A percentile compares a stretch with the other conserved stretches of the same genome.
phyloP scores from a whole-genome alignment of 2,329 filamentous ascomycete species.

The Pseudovirgaria hyperparasitica region DNA sequence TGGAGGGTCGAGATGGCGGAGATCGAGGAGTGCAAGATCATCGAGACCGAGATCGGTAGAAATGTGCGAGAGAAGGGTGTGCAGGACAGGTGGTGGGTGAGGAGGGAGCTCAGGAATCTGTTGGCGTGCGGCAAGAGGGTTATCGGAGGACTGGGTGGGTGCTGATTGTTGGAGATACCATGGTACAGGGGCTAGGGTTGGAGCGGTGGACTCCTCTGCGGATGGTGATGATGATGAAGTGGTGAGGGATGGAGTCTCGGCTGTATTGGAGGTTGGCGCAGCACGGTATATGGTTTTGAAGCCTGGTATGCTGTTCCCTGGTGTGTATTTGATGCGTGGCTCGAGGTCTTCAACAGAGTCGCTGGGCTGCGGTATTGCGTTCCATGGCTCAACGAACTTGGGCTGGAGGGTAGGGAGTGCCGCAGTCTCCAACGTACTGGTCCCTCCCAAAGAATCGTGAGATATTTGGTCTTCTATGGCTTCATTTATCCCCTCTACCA shows the following conservation, averaged over 20 bases:
- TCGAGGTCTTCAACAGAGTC: too few relatives aligned
- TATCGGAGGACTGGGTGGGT: conserved; percentile 17
- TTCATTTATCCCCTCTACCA: too few relatives aligned
- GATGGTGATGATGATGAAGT: conserved; percentile 1
- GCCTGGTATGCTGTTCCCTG: too few relatives aligned
- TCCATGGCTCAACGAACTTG: too few relatives aligned
- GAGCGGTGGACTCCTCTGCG: conserved; percentile 3
- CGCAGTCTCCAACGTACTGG: too few relatives aligned
- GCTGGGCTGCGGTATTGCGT: too few relatives aligned
- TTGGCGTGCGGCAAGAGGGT: conserved; percentile 38
- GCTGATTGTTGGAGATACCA: conserved; percentile 78
- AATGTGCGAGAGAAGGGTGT: conserved; percentile 61
- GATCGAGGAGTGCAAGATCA: conserved; percentile 65
- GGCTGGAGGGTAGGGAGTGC: too few relatives aligned
- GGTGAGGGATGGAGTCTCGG: background rate
- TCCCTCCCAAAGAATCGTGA: too few relatives aligned
- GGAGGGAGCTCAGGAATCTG: conserved; percentile 51
- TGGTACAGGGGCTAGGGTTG: conserved; percentile 33
- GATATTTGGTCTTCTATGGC: too few relatives aligned
- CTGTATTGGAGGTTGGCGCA: conserved; percentile 5
- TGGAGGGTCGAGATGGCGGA: conserved; percentile 73
- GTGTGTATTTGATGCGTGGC: too few relatives aligned
- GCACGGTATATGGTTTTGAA: too few relatives aligned
- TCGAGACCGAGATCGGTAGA: conserved; percentile 81
- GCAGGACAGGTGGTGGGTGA: conserved; percentile 57